Base-by-base conservation (phyloP, 257 asterid species). In the Jacaranda copaia region DNA sequence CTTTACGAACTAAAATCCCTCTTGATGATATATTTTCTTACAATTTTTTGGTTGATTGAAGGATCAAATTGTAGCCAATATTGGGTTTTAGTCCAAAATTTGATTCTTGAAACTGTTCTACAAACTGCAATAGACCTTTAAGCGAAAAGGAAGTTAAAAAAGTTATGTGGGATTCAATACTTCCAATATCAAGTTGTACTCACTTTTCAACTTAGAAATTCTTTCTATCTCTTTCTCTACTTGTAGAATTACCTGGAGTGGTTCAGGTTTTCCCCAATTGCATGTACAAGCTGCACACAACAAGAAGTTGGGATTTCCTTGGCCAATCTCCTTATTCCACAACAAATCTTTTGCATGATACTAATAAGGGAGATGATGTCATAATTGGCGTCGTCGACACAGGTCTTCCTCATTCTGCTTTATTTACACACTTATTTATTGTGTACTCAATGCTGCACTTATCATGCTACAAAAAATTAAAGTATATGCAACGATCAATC, bases 371-470 rank as follows among this genome's bases (percentile, higher is more conserved):
- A 9, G 88, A 83, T 42, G 81, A 78, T 14, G 65, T 45, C 64
- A 83, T 85, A 53, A 81, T 87, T 57, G 92, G 85, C 13, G 71
- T 87, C 67, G 1, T 87, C 1, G 88, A 85, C 62, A 2, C 89
- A 59, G 84, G 89, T 81, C 11, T 5, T 11, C 5, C 20, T 40
- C 20, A 7, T 40, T 62, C 25, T 15, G 6, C n/a, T 36, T 52
- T 48, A 70, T 14, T 14, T 48, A 25, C n/a, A n/a, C n/a, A n/a
- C 32, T 25, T 25, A 25, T 25, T 25, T 25, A 25, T 25, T 25
- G 32, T 25, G 32, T 25, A 2, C 32, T 25, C 32, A 25, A 25
- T 25, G 32, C 32, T 25, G 32, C 32, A 25, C 32, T 25, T 25
- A 25, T 25, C 2, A 25, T 25, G 32, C 32, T 25, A 25, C 32